phyloP scores from a whole-genome alignment of 2,329 filamentous ascomycete genomes.

The Bipolaris bicolor region DNA sequence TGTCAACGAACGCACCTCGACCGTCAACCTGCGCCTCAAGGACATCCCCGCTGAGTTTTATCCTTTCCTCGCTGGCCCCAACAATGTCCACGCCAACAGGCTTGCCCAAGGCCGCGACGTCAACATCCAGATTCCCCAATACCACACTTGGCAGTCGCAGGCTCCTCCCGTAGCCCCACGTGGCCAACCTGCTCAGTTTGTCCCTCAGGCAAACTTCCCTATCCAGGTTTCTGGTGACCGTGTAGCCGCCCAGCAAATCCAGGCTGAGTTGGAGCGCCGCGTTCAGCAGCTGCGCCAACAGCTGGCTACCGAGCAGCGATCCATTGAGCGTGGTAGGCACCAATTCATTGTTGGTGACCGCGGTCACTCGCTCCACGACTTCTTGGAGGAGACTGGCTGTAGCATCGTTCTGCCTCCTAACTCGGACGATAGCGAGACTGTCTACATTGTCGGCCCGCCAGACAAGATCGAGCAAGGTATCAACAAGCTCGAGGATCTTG shows the following conservation, averaged over 20 bases:
- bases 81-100: slow-evolving; percentile 69
- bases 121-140: slow-evolving; percentile 80
- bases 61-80: slow-evolving; percentile 86
- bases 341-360: slow-evolving; percentile 92
- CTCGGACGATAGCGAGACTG: slow-evolving; percentile 77
- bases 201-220: slow-evolving; percentile 73
- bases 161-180: slow-evolving; percentile 68
- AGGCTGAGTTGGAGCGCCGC: slow-evolving; percentile 78
- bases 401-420: slow-evolving; percentile 79
- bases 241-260: slow-evolving; percentile 76
- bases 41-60: slow-evolving; percentile 91
- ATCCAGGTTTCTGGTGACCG: slow-evolving; percentile 90
- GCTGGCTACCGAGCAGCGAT: slow-evolving; percentile 77
- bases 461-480: slow-evolving; percentile 75
- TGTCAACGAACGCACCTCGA: slow-evolving; percentile 82
- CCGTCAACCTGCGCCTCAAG: slow-evolving; percentile 79
- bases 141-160: slow-evolving; percentile 73
- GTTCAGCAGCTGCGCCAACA: slow-evolving; percentile 77
- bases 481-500: slow-evolving; percentile 85
- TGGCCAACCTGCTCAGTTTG: slow-evolving; percentile 72
- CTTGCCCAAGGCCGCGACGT: slow-evolving; percentile 77
- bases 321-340: slow-evolving; percentile 85
- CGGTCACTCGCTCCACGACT: slow-evolving; percentile 80
- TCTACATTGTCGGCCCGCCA: slow-evolving; percentile 83
- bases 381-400: slow-evolving; percentile 90